These are phyloP conservation scores for Aspergillus sp. DNA, from an alignment of 2,329 filamentous ascomycete species.

Conservation along the genomic window DNA sequence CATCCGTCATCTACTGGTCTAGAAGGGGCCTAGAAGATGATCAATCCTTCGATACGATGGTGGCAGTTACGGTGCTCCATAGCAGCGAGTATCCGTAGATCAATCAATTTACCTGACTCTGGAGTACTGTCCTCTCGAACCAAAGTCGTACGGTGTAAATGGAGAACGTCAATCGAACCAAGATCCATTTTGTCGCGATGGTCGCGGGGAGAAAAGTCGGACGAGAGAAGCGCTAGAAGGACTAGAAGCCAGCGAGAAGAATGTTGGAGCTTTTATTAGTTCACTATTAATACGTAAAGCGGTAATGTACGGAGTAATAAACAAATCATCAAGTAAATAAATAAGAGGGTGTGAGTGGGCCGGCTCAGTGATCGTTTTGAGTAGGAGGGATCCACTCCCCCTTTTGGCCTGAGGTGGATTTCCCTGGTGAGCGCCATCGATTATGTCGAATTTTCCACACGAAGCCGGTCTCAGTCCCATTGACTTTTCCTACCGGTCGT, in stretches of 20 bases:
- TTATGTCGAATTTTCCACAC: background rate
- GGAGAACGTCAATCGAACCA: background rate
- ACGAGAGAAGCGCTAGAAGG: slow-evolving; percentile 21
- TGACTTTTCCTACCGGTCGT: background rate
- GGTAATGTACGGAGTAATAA: slow-evolving; percentile 11
- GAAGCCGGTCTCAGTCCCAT: background rate
- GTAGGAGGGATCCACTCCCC: slow-evolving; percentile 13
- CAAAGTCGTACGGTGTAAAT: no score
- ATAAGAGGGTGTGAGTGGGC: slow-evolving; percentile 14
- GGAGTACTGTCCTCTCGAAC: no score
- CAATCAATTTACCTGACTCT: background rate
- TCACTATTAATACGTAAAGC: slow-evolving; percentile 18
- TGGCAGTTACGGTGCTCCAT: no score
- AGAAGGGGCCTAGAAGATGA: background rate
- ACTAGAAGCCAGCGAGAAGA: slow-evolving; percentile 22
- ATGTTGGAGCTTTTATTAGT: background rate
- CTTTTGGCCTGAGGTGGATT: slow-evolving; percentile 17
- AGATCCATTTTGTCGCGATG: background rate
- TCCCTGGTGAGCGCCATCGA: slow-evolving; percentile 12
- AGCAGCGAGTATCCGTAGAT: background rate
- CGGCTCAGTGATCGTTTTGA: slow-evolving; percentile 18
- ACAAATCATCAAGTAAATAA: background rate
- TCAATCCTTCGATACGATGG: background rate
- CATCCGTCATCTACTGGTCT: background rate
- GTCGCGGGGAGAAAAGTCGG: slow-evolving; percentile 1